phyloP scores from a whole-genome alignment of 306 rosid genomes.

The Corylus americana region DNA sequence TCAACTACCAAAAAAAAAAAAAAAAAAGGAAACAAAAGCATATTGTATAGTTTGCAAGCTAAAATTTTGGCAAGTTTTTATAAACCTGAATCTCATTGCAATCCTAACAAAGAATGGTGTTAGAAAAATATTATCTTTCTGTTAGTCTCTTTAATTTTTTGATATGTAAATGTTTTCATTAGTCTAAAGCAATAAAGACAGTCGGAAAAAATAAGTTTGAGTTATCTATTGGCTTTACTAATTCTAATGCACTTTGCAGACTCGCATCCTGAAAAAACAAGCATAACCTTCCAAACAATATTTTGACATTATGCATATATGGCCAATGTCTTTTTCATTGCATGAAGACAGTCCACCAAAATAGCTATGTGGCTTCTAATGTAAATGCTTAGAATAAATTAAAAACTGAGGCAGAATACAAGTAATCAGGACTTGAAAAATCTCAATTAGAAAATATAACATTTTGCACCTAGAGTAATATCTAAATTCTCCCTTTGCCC shows the following conservation, averaged over 20 bases:
- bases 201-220: neutral
- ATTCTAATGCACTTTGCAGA: neutral
- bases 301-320: neutral
- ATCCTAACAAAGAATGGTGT: neutral
- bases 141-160: neutral
- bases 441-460: constrained; percentile 5
- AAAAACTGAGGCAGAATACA: neutral
- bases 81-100: neutral
- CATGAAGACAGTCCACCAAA: neutral
- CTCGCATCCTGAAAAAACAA: neutral
- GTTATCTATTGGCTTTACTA: neutral
- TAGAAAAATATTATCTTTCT: neutral
- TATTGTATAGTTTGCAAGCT: neutral
- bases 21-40: neutral
- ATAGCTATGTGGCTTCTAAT: neutral
- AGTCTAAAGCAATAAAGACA: neutral
- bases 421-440: neutral
- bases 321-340: constrained; percentile 7
- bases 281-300: constrained; percentile 6
- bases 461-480: neutral
- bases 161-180: neutral
- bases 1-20: neutral
- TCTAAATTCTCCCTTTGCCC: neutral
- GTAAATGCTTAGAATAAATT: neutral
- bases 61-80: neutral